Percentiles rank a stretch among this genome's conserved stretches.
phyloP scores from a whole-genome alignment of 805 yeast species.

The Geotrichum ghanense region DNA sequence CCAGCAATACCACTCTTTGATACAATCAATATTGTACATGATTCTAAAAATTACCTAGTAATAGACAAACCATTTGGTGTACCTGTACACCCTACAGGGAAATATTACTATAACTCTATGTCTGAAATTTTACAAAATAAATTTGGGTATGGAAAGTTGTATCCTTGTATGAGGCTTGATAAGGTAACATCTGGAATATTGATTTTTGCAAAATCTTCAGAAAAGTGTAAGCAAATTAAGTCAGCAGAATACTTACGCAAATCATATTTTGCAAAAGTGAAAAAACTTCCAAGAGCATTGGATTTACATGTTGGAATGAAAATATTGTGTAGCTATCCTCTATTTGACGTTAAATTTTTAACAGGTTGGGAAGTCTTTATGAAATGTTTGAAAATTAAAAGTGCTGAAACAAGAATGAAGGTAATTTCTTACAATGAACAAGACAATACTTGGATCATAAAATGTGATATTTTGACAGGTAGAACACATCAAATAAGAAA shows the following conservation, averaged over 20 bases:
- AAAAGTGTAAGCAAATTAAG: constrained; percentile 45
- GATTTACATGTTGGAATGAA: constrained; percentile 20
- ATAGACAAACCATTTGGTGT: constrained; percentile 92
- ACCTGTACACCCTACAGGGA: constrained; percentile 93
- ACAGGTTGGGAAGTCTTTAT: constrained; percentile 30
- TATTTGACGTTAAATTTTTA: constrained; percentile 55
- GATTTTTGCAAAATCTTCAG: constrained; percentile 75
- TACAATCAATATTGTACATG: constrained; percentile 53
- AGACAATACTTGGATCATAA: constrained; percentile 42
- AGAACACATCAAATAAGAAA: constrained; percentile 92
- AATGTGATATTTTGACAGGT: constrained; percentile 79
- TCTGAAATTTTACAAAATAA: constrained; percentile 67
- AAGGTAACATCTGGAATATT: constrained; percentile 76
- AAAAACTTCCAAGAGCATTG: constrained; percentile 40
- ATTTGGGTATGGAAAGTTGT: constrained; percentile 41
- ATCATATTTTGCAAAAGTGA: constrained; percentile 71
- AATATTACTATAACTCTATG: constrained; percentile 65
- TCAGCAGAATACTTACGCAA: constrained; percentile 58
- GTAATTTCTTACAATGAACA: constrained; percentile 40
- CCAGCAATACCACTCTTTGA: constrained; percentile 58
- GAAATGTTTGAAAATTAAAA: constrained; percentile 28
- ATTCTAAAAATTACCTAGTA: constrained; percentile 65
- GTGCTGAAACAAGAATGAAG: constrained; percentile 55
- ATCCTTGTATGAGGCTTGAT: constrained; percentile 75
- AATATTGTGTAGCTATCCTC: constrained; percentile 47